Base-by-base conservation (phyloP, 1,284 basidiomycete genomes). In the Coriolopsis trogii region DNA sequence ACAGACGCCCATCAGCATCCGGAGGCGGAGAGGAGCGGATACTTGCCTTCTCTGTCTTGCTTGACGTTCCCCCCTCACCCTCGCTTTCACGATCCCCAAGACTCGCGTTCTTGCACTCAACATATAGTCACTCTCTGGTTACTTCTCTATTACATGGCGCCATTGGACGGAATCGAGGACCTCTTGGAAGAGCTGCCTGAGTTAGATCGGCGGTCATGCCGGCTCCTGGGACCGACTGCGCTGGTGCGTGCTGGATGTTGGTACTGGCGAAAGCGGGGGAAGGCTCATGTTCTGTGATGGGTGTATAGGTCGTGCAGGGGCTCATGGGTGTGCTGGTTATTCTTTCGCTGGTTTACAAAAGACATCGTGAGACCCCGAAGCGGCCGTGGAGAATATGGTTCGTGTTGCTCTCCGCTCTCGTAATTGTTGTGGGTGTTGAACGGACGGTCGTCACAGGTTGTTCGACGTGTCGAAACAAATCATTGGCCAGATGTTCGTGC, bases 381-480 rank as follows among this genome's bases (percentile, higher is more conserved):
- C 82, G 95, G 29, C 90, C 87, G 23, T 98, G 96, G 95, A 79
- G 83, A 65, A 94, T 97, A 73, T 98, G 96, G 93, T 90, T 58
- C 53, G 79, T 70, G 41, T 34, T 30, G 43, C 28, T 29, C 29
- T 28, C n/a, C 28, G n/a, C 21, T 44, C 21, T 16, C 33, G 29
- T 28, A 9, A 16, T 10, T 15, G 7, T 9, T 4, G 12, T 41
- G 15, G 18, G 8, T 18, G 25, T 29, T 23, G 31, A 28, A 24
- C 18, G 24, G 4, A 5, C 16, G 10, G 33, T 31, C 31, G 10
- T 12, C n/a, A 4, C 58, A 91, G 89, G 92, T 67, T 89, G 30
- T 92, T 90, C 66, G 94, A 96, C 63, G 89, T 96, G 3, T 87
- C 85, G 7, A 96, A 98, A 70, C 96, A 99, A 75, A 75, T 98